phyloP scores from a whole-genome alignment of 140 eudicot genomes.

The Ambrosia hybrid region DNA sequence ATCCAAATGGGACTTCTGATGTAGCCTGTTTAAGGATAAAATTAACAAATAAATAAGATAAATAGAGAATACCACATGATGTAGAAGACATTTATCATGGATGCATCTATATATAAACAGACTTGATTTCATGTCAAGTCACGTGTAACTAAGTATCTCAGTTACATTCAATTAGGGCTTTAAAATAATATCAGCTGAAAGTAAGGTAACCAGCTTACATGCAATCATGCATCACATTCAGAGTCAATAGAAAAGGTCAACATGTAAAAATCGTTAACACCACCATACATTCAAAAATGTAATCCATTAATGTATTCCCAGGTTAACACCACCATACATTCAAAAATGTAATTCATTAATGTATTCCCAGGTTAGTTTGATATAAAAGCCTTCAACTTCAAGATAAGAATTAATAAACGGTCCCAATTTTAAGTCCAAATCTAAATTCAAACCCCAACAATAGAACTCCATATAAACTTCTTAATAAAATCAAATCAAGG shows the following conservation, averaged over 20 bases:
- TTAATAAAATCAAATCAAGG: no score
- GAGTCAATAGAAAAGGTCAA: background rate
- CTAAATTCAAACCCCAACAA: no score
- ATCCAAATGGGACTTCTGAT: slow-evolving; percentile 54
- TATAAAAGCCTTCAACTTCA: no score
- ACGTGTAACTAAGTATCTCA: background rate
- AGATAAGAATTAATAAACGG: no score
- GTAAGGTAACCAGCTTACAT: background rate
- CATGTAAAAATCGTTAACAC: background rate
- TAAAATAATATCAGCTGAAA: background rate
- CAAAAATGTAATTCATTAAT: no score
- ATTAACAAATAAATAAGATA: slow-evolving; percentile 2
- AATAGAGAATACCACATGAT: background rate
- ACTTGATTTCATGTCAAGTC: slow-evolving; percentile 3
- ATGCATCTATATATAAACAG: slow-evolving; percentile 8
- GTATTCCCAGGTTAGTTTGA: no score
- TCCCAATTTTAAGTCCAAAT: no score
- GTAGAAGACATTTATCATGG: background rate
- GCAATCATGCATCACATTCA: background rate
- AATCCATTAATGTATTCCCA: no score
- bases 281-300: no score
- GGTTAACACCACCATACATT: no score
- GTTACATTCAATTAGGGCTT: background rate
- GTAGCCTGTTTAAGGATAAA: slow-evolving; percentile 65
- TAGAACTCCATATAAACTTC: no score